Percentiles rank a stretch among this genome's conserved stretches.
Evolutionary conservation across 2,329 filamentous ascomycete species (phyloP).

Genomic region (Colletotrichum sansevieriae): DNA sequence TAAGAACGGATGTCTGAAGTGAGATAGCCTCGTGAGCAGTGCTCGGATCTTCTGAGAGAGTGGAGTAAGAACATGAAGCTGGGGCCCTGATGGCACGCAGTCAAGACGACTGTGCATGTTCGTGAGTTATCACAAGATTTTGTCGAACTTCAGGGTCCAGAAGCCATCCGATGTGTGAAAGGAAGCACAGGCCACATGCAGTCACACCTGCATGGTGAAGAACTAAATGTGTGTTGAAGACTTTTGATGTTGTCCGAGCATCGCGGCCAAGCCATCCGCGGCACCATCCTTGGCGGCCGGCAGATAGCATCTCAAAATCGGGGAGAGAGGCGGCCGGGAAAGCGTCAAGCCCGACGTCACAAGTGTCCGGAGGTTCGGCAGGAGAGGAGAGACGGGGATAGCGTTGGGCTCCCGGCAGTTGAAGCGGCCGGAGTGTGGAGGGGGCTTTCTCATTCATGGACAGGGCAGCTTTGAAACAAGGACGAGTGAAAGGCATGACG

Average conservation of each 20-base stretch:
- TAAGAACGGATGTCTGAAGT: background rate
- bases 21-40: no score
- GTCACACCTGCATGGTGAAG: background rate
- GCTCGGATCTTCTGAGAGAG: no score
- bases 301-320: constrained; percentile 1
- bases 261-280: background rate
- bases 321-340: constrained; percentile 14
- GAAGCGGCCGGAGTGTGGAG: constrained; percentile 24
- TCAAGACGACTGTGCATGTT: background rate
- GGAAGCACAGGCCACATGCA: constrained; percentile 4
- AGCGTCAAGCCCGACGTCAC: constrained; percentile 19
- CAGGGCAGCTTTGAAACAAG: constrained; percentile 40
- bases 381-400: background rate
- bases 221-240: background rate
- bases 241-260: background rate
- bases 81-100: no score
- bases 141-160: constrained; percentile 3
- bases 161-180: constrained; percentile 1
- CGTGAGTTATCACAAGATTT: background rate
- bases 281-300: constrained; percentile 6
- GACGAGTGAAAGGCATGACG: constrained; percentile 36
- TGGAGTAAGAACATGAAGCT: no score
- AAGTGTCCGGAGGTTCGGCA: constrained; percentile 30
- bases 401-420: constrained; percentile 23
- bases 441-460: constrained; percentile 30